Base-by-base conservation (phyloP, 1,284 basidiomycete species). In the Ustilago hordei region DNA sequence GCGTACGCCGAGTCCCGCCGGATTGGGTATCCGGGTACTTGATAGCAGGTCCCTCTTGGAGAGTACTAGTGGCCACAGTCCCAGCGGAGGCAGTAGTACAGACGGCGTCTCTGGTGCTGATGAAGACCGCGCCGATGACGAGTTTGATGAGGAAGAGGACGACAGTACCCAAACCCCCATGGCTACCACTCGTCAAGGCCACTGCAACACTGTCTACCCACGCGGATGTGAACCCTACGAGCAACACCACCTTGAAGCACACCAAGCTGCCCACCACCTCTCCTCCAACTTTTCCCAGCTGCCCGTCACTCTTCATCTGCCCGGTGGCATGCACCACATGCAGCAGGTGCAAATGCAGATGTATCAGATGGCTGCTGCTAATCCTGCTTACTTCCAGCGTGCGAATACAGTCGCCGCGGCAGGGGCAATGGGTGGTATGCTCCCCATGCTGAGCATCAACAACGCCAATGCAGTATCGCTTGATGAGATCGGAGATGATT, bases 21-120 rank as follows among this genome's bases (percentile, higher is more conserved):
- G 84, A 2, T 69, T 85, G 2, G 84, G 84, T 15, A 85, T 85
- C 54, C 81, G 79, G 1, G 54, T 79, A 1, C 54, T 67, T 3
- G 73, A 67, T 2, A 61, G 64, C 45, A 54, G 43, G 8, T 60
- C 63, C 28, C 57, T 35, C 1, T 71, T 59, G 6, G 64, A 48
- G n/a, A 58, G 60, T 19, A 58, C 28, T 19, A 28, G 15, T 13
- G 36, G 43, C 17, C 13, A 41, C 60, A 75, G 73, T n/a, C 68
- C 68, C 2, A 56, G 72, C 23, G 62, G 39, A 15, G 60, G 19
- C 56, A 67, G 68, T 41, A 75, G 64, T 57, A 68, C 67, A 6
- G 64, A 67, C 19, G 67, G 64, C 9, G 41, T 45, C 23, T 63
- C 67, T 2, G 60, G 64, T 8, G 55, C 59, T 23, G 72, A 75